Evolutionary conservation across 108 stramenopile genomes (phyloP).

Genomic region (Skeletonema marinoi): DNA sequence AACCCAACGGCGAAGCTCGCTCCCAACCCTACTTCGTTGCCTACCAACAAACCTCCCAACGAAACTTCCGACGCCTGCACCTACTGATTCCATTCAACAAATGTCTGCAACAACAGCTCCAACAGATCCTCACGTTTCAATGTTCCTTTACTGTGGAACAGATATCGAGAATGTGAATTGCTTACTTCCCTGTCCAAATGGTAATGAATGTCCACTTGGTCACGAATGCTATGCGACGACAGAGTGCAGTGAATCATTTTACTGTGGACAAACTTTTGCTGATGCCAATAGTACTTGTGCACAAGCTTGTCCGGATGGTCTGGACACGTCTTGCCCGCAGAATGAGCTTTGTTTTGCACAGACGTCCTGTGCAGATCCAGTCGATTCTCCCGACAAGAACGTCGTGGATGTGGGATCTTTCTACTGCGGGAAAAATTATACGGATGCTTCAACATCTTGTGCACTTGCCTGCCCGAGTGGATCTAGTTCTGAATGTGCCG

Average conservation of each 20-base stretch:
- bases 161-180: conserved; percentile 41
- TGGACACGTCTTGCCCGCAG: conserved; percentile 33
- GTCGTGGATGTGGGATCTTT: conserved; percentile 27
- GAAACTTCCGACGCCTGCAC: conserved; percentile 13
- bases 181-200: conserved; percentile 37
- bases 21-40: too few relatives aligned
- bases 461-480: conserved; percentile 47
- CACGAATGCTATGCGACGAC: conserved; percentile 47
- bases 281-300: conserved; percentile 43
- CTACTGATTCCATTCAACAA: conserved; percentile 17
- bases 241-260: conserved; percentile 45
- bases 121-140: conserved; percentile 33
- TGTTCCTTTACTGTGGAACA: conserved; percentile 44
- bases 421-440: conserved; percentile 48
- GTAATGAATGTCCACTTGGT: conserved; percentile 36
- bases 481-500: conserved; percentile 37
- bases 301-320: conserved; percentile 36
- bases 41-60: conserved; percentile 30
- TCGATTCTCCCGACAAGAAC: background rate
- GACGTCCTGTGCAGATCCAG: conserved; percentile 32
- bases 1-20: conserved; percentile 17
- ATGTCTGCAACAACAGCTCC: conserved; percentile 61
- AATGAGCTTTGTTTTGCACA: conserved; percentile 37
- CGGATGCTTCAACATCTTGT: conserved; percentile 44
- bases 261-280: conserved; percentile 33